Conservation (phyloP, 2,329 filamentous ascomycete species). For the Trichoderma sp. region DNA sequence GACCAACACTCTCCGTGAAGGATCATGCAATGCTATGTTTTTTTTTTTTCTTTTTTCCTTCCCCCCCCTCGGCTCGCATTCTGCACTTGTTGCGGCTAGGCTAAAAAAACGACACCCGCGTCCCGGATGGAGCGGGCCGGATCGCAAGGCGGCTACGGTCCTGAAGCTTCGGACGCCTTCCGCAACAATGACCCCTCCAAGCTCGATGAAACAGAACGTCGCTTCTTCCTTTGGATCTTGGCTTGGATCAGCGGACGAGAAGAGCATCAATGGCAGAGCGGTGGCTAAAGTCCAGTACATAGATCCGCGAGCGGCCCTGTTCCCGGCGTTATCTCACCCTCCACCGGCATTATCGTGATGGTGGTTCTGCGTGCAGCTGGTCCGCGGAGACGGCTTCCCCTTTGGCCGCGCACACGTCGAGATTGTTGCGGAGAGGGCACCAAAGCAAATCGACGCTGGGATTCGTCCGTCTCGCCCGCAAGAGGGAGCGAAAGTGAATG, state of each 20-base stretch:
- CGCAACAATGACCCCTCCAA: not conserved
- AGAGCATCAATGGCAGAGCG: not conserved
- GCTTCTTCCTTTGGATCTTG: not conserved
- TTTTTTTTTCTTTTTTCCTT: no score
- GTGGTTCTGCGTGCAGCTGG: not conserved
- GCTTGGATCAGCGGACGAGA: not conserved
- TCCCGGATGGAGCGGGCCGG: not conserved
- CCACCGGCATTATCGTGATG: not conserved
- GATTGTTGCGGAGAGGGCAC: not conserved
- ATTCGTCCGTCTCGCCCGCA: not conserved
- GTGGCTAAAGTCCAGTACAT: no score
- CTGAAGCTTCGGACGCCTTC: not conserved
- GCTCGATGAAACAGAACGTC: not conserved
- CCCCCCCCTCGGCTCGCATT: not conserved
- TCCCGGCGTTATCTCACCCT: not conserved
- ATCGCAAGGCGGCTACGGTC: not conserved
- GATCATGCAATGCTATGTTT: not conserved
- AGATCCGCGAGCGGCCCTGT: not conserved
- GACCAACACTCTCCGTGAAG: not conserved
- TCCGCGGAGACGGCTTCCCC: not conserved
- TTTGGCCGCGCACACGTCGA: not conserved
- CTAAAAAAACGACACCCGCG: not conserved
- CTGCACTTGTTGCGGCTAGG: not conserved
- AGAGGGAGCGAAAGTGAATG: slow-evolving; percentile 1
- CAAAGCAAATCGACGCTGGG: not conserved